Percentiles rank a stretch among this genome's conserved stretches.
These are phyloP conservation scores for Coniella vitis DNA, from an alignment of 2,329 filamentous ascomycete genomes.

Conservation along the genomic window DNA sequence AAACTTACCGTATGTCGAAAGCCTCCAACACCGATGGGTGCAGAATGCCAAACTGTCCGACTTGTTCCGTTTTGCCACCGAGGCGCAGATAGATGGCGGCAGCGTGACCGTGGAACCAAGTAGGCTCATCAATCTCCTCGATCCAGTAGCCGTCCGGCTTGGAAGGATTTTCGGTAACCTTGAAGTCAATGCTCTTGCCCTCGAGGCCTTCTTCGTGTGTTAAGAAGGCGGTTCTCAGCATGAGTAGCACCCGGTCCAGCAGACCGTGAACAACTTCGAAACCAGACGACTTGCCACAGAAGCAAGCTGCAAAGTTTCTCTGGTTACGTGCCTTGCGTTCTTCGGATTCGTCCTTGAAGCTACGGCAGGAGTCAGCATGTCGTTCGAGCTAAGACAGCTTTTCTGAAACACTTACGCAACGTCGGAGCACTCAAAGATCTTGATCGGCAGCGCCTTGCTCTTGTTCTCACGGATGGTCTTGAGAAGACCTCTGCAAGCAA, in stretches of 20 bases:
- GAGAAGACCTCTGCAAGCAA: slow-evolving; percentile 62
- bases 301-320: slow-evolving; percentile 91
- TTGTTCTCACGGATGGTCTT: slow-evolving; percentile 95
- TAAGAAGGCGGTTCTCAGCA: slow-evolving; percentile 80
- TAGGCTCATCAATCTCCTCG: slow-evolving; percentile 82
- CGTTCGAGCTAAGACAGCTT: too few relatives aligned
- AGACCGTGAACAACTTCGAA: slow-evolving; percentile 96
- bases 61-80: slow-evolving; percentile 63
- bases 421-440: slow-evolving; percentile 87
- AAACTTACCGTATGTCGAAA: slow-evolving; percentile 71
- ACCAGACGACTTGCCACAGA: slow-evolving; percentile 87
- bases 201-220: slow-evolving; percentile 64
- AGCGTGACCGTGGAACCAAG: slow-evolving; percentile 86
- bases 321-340: slow-evolving; percentile 91
- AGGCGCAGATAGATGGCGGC: slow-evolving; percentile 76
- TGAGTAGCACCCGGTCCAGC: slow-evolving; percentile 83
- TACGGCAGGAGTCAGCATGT: background rate
- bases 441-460: slow-evolving; percentile 79
- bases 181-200: slow-evolving; percentile 43
- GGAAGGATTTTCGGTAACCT: slow-evolving; percentile 45
- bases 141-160: slow-evolving; percentile 83
- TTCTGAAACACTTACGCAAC: slow-evolving; percentile 46
- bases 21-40: slow-evolving; percentile 91
- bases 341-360: slow-evolving; percentile 70
- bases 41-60: slow-evolving; percentile 89